These are phyloP conservation scores for Geosmithia flava DNA, from an alignment of 2,329 filamentous ascomycete species.

Conservation along the genomic window DNA sequence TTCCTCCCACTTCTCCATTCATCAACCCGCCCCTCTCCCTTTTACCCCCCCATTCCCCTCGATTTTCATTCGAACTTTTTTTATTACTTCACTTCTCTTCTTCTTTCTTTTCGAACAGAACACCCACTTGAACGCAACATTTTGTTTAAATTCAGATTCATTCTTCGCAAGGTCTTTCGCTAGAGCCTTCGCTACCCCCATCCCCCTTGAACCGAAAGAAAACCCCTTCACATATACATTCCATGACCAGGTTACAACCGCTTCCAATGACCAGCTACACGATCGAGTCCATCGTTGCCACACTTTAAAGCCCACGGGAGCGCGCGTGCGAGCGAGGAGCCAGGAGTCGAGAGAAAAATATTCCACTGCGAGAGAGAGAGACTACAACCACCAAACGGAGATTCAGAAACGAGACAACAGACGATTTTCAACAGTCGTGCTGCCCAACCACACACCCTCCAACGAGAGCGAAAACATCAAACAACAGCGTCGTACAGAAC, in stretches of 20 bases:
- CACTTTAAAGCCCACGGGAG: slow-evolving; percentile 62
- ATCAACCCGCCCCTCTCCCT: slow-evolving; percentile 2
- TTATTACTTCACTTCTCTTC: slow-evolving; percentile 11
- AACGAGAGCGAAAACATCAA: background rate
- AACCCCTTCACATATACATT: slow-evolving; percentile 18
- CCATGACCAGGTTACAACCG: slow-evolving; percentile 27
- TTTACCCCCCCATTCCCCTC: background rate
- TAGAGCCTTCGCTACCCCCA: slow-evolving; percentile 6
- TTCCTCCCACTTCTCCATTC: slow-evolving; percentile 3
- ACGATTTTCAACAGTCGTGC: slow-evolving; percentile 50
- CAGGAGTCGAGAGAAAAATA: slow-evolving; percentile 24
- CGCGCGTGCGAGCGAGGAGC: slow-evolving; percentile 44
- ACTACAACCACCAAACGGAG: slow-evolving; percentile 6
- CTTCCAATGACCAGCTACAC: slow-evolving; percentile 40
- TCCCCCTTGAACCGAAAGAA: background rate
- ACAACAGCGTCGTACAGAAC: background rate
- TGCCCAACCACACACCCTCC: slow-evolving; percentile 10
- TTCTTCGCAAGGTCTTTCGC: background rate
- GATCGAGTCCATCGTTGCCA: slow-evolving; percentile 42
- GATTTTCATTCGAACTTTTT: background rate
- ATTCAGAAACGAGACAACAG: slow-evolving; percentile 11
- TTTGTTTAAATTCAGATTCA: background rate
- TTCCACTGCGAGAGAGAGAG: slow-evolving; percentile 7
- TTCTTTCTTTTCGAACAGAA: slow-evolving; percentile 11
- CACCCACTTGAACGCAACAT: slow-evolving; percentile 8